Conservation (phyloP, 1,139 yeast genomes). For the Geotrichum reessii region DNA sequence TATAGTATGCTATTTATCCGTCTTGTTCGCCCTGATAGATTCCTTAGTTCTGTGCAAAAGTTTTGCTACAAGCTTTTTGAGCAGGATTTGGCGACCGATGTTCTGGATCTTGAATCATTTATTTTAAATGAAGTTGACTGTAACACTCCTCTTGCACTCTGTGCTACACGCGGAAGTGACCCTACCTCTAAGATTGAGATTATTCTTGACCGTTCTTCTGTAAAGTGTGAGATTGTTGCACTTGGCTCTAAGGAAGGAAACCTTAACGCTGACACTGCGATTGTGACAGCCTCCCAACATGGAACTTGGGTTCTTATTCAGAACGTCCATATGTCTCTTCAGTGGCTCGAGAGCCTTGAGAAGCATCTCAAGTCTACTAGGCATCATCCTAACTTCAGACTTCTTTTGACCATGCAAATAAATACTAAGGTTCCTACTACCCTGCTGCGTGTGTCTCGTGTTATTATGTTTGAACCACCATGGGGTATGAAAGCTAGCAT, state of each 20-base stretch:
- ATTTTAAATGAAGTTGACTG: conserved; percentile 23
- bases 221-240: conserved; percentile 46
- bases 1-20: conserved; percentile 23
- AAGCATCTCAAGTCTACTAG: conserved; percentile 39
- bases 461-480: conserved; percentile 54
- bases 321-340: conserved; percentile 66
- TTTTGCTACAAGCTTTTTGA: conserved; percentile 16
- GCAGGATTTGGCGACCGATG: not conserved
- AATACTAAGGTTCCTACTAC: conserved; percentile 49
- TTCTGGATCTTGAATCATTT: conserved; percentile 18
- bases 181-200: conserved; percentile 52
- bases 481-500: conserved; percentile 54
- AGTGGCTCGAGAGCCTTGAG: conserved; percentile 56
- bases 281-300: conserved; percentile 42
- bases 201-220: conserved; percentile 36
- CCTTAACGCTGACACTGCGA: conserved; percentile 49
- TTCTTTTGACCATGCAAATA: conserved; percentile 58
- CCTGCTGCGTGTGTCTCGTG: conserved; percentile 48
- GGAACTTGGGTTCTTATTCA: conserved; percentile 73
- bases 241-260: conserved; percentile 74
- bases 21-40: conserved; percentile 25
- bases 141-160: conserved; percentile 46
- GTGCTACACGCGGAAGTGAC: conserved; percentile 61
- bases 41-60: conserved; percentile 21
- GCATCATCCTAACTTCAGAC: conserved; percentile 39